Conservation (phyloP, 2,329 filamentous ascomycete genomes). For the Metarhizium robertsii region DNA sequence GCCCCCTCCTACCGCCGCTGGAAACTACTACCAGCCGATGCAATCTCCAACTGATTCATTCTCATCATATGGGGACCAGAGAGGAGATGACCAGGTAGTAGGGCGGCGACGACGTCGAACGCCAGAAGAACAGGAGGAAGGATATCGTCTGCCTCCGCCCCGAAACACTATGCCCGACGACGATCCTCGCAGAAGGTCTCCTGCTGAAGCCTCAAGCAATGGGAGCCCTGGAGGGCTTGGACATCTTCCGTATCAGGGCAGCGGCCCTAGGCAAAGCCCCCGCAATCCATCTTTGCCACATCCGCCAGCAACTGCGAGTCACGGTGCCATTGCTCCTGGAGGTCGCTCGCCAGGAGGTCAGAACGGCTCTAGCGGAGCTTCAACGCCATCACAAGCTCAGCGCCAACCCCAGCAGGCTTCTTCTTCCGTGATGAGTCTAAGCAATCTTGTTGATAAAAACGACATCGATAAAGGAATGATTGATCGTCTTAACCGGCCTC, state of each 20-base stretch:
- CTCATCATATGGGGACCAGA: conserved; percentile 27
- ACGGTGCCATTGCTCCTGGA: conserved; percentile 19
- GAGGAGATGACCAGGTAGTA: conserved; percentile 21
- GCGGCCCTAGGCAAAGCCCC: conserved; percentile 26
- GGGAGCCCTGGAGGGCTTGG: conserved; percentile 35
- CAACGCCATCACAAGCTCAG: conserved; percentile 21
- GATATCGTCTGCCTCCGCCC: conserved; percentile 36
- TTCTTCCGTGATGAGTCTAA: conserved; percentile 42
- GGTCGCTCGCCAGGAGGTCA: conserved; percentile 27
- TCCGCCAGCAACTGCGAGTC: conserved; percentile 10
- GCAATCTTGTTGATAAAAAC: conserved; percentile 40
- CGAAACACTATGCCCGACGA: conserved; percentile 33
- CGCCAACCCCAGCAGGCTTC: conserved; percentile 13
- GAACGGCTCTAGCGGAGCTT: conserved; percentile 26
- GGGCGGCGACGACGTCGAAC: conserved; percentile 27
- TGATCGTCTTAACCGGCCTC: conserved; percentile 35
- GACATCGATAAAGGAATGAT: conserved; percentile 50
- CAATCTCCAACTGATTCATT: conserved; percentile 36
- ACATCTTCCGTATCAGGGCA: conserved; percentile 28
- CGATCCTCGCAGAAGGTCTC: conserved; percentile 40
- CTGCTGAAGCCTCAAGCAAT: conserved; percentile 37
- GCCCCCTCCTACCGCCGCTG: conserved; percentile 18
- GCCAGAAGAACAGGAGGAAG: conserved; percentile 29
- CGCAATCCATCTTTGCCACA: conserved; percentile 25
- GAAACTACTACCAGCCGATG: conserved; percentile 31